Conservation (phyloP, 2,329 filamentous ascomycete genomes). For the Fusarium transvaalense region DNA sequence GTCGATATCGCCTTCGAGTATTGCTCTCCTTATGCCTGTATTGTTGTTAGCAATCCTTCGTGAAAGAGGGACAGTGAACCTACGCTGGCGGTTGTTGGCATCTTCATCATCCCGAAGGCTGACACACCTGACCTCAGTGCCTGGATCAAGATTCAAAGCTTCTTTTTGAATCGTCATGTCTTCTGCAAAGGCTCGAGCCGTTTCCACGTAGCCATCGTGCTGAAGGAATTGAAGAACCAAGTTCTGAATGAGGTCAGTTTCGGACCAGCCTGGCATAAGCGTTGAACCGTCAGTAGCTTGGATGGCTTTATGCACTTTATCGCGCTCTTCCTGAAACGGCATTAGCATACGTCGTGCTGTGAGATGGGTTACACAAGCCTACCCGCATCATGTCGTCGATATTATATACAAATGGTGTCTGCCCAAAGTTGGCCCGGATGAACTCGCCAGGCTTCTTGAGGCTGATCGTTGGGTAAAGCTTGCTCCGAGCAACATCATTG, state of each 20-base stretch:
- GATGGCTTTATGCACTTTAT: conserved; percentile 72
- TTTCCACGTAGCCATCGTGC: conserved; percentile 96
- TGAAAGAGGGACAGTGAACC: conserved; percentile 48
- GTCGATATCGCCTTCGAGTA: conserved; percentile 93
- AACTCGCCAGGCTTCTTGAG: conserved; percentile 74
- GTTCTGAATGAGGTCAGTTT: conserved; percentile 84
- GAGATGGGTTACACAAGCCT: conserved; percentile 49
- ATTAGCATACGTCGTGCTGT: conserved; percentile 26
- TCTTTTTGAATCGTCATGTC: conserved; percentile 82
- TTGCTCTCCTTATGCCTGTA: conserved; percentile 84
- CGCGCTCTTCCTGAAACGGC: conserved; percentile 67
- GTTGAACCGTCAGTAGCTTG: conserved; percentile 66
- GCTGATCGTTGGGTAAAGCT: conserved; percentile 76
- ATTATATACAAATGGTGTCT: conserved; percentile 86
- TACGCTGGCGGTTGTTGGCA: conserved; percentile 87
- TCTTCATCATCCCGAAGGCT: conserved; percentile 85
- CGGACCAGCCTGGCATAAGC: conserved; percentile 74
- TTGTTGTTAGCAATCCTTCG: conserved; percentile 29
- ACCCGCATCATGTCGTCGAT: conserved; percentile 89
- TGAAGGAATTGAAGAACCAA: conserved; percentile 88
- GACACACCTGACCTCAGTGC: conserved; percentile 64
- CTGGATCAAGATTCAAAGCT: conserved; percentile 72
- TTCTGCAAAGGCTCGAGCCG: conserved; percentile 85
- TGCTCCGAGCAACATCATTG: conserved; percentile 70
- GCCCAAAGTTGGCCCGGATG: conserved; percentile 74